Conservation (phyloP, 176 grass and related monocot species). For the Bothriochloa decipiens region DNA sequence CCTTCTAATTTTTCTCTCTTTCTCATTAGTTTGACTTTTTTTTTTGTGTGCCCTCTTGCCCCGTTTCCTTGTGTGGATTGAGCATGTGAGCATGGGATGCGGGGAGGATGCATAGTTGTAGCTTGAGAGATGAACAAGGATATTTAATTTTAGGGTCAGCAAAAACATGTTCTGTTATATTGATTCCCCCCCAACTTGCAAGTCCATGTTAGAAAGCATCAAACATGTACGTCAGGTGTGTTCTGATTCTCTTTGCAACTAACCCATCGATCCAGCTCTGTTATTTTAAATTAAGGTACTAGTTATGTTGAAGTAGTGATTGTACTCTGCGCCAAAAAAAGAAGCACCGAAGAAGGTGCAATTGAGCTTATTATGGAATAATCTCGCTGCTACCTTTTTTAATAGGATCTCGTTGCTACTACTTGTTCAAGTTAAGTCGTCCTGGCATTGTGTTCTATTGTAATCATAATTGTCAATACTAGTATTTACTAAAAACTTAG, state of each 20-base stretch:
- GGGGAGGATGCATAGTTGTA: constrained; percentile 1
- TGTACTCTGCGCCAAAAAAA: not conserved
- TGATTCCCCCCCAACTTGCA: not conserved
- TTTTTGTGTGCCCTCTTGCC: not conserved
- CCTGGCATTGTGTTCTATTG: no score
- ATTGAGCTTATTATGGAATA: not conserved
- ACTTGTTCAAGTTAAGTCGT: not conserved
- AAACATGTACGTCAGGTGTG: not conserved
- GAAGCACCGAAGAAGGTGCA: not conserved
- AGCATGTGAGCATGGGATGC: constrained; percentile 27
- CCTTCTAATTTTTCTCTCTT: not conserved
- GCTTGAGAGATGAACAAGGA: constrained; percentile 4
- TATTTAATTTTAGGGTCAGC: constrained; percentile 19
- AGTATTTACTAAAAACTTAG: no score
- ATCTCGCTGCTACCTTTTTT: not conserved
- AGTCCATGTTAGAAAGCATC: constrained; percentile 3
- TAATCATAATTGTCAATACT: no score
- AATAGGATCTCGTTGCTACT: not conserved
- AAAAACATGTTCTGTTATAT: not conserved
- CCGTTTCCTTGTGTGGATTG: not conserved
- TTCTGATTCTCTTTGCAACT: constrained; percentile 13
- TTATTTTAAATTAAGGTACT: not conserved
- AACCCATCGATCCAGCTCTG: not conserved
- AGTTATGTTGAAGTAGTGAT: not conserved
- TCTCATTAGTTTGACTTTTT: constrained; percentile 5